Base-by-base conservation (phyloP, 805 yeast genomes). In the Priceomyces castillae region DNA sequence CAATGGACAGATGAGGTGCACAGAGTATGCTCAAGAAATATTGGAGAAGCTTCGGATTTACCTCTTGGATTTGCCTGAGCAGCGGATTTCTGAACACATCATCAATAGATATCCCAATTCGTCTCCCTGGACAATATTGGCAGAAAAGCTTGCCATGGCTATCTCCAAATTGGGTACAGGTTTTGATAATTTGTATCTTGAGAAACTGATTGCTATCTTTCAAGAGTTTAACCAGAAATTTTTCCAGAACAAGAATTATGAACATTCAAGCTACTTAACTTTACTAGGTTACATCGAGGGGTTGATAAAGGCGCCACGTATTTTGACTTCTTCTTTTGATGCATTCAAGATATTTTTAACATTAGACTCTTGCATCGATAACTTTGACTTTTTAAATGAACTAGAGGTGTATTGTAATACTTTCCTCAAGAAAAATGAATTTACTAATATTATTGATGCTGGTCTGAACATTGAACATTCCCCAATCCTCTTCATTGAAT, bases 41-140 rank as follows among this genome's bases (percentile, higher is more conserved):
- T 53, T 76, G n/a, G 57, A 67, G 7, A 73, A 76, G 37, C 59
- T 81, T 40, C 48, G 70, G 2, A 58, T 68, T 1, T 80, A 80
- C 50, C 72, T 82, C 26, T 48, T 67, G 30, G 78, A 74, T 37
- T 59, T 75, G 23, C 74, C 76, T 9, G 51, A 49, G 11, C 81
- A 76, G 50, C 52, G 56, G 23, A 78, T 80, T 49, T 66, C 75
- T 39, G 62, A 54, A 35, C 62, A 51, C 44, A 64, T 57, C 38
- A 55, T 62, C 47, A 64, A 58, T 39, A 66, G 58, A 38, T 52
- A 61, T 46, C 44, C 40, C 11, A 41, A 35, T 10, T 46, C 58
- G 6, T 54, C 62, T 17, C 74, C 74, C 2, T 71, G 74, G 75
- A 43, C 56, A 4, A 44, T 54, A 2, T 52, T 70, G 34, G 63